These are phyloP conservation scores for Anastatica hierochuntica DNA, from an alignment of 345 rosid species.

Conservation along the genomic window DNA sequence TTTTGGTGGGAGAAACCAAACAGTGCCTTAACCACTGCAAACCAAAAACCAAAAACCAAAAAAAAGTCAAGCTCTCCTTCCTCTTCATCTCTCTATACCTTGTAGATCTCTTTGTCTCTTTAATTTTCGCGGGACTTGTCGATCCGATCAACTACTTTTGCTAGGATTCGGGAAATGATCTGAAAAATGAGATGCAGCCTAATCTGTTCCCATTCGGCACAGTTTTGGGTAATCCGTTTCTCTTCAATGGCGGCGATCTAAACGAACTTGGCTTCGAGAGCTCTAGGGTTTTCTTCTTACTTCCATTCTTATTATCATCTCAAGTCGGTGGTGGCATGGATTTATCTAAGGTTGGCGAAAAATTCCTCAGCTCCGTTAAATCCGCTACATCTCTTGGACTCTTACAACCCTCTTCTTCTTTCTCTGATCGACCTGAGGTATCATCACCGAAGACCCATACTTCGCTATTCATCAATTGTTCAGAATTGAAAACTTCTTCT, in stretches of 20 bases:
- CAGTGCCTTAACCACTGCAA: too few species aligned
- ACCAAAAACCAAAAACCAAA: too few species aligned
- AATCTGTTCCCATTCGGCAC: constrained; percentile 58
- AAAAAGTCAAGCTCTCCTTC: too few species aligned
- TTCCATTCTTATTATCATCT: constrained; percentile 60
- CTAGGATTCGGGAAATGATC: neutral
- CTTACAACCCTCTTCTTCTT: constrained; percentile 45
- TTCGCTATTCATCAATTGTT: too few species aligned
- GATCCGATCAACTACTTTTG: too few species aligned
- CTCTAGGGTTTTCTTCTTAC: constrained; percentile 77
- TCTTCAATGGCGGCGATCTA: constrained; percentile 51
- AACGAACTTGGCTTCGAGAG: constrained; percentile 52
- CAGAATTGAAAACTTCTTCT: too few species aligned
- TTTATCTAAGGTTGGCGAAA: constrained; percentile 88
- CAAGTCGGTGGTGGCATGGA: constrained; percentile 71
- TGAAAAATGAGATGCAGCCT: constrained; percentile 64
- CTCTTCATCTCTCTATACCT: too few species aligned
- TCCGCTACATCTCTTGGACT: constrained; percentile 92
- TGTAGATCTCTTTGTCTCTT: too few species aligned
- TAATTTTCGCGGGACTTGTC: too few species aligned
- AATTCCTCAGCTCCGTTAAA: constrained; percentile 80
- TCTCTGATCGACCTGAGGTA: constrained; percentile 89
- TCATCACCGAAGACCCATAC: too few species aligned
- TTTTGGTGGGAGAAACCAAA: too few species aligned
- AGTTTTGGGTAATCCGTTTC: constrained; percentile 51